Conservation (phyloP, 2,329 filamentous ascomycete species). For the Curvularia sp. region DNA sequence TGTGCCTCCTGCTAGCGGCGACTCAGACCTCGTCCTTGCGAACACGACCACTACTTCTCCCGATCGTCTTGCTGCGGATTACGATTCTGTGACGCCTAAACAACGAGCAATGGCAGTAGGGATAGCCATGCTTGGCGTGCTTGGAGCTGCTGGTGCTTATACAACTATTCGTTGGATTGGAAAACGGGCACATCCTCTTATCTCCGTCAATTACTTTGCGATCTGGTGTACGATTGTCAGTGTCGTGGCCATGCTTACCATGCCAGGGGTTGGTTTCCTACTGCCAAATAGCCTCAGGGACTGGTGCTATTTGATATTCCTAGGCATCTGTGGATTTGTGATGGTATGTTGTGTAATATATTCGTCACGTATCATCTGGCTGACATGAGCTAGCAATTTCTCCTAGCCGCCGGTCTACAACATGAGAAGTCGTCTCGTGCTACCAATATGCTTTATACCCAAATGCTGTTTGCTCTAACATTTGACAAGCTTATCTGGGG, state of each 20-base stretch:
- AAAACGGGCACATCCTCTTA: conserved; percentile 75
- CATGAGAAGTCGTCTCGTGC: conserved; percentile 70
- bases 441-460: conserved; percentile 72
- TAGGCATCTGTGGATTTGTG: conserved; percentile 77
- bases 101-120: conserved; percentile 74
- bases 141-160: conserved; percentile 70
- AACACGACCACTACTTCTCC: conserved; percentile 34
- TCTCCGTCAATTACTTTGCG: conserved; percentile 85
- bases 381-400: conserved; percentile 65
- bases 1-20: conserved; percentile 42
- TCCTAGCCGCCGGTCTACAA: conserved; percentile 78
- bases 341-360: conserved; percentile 57
- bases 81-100: conserved; percentile 60
- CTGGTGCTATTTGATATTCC: conserved; percentile 71
- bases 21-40: conserved; percentile 36
- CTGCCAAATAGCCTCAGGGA: conserved; percentile 62
- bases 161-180: conserved; percentile 80
- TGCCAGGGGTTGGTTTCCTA: conserved; percentile 65
- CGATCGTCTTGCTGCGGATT: conserved; percentile 44
- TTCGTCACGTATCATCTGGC: neutral
- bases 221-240: conserved; percentile 73
- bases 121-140: conserved; percentile 76
- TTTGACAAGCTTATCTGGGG: conserved; percentile 71
- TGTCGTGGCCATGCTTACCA: conserved; percentile 61
- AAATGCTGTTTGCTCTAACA: conserved; percentile 72